Evolutionary conservation across 2,329 filamentous ascomycete genomes (phyloP), one percentile per base, ranked within the genome.

Genomic region (Paecilomyces formosus): DNA sequence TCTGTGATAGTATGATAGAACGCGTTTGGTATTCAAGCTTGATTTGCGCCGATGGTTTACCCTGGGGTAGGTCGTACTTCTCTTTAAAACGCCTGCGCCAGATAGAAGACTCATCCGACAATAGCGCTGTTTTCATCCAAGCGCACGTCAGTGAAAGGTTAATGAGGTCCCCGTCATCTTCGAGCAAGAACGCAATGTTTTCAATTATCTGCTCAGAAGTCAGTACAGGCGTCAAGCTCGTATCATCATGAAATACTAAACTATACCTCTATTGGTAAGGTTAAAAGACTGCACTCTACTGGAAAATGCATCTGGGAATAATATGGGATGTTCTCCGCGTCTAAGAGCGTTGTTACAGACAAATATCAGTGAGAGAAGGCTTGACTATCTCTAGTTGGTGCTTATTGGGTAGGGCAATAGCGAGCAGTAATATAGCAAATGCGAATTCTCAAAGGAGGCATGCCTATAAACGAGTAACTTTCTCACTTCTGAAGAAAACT

Each of bases 11-110:
- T 7, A 74, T 70, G 31, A 74, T 64, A 6, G 67, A 60, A n/a
- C 75, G 70, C 28, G 66, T 65, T 54, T 72, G 62, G 57, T 77
- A 76, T 39, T 75, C 74, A 0, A 58, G 28, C 28, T 64, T 67
- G 26, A 75, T 63, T 22, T 73, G 66, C 1, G 54, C 35, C 2
- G 66, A 63, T 7, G 55, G 49, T 39, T 59, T 60, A 12, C 66
- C 58, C 0, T 54, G 45, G 1, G 66, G 66, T 12, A 68, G 55
- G 53, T 77, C 74, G 55, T 74, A 78, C 30, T 61, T 55, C 3
- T 66, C 63, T 7, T 63, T 54, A 58, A 76, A 77, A 2, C 70
- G 64, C 31, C 53, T 30, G 21, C 69, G 62, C 75, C 74, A 78
- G 26, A 76, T 61, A 0, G 64, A 62, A 0, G 73, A 73, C 2